Conservation (phyloP, 331 rosid genomes). For the Spiraea crenata region DNA sequence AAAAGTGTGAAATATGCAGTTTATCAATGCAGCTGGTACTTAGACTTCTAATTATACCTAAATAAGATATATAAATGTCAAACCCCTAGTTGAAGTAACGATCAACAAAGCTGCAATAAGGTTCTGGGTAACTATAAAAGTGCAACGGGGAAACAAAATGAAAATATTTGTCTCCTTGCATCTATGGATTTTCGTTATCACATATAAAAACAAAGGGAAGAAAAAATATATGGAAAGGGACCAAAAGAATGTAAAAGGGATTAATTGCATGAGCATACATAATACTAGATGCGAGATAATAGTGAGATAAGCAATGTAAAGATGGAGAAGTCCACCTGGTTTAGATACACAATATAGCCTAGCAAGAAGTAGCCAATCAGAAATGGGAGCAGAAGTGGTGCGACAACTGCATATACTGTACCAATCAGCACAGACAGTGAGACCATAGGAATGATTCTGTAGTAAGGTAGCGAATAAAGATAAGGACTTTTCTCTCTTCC, state of each 20-base stretch:
- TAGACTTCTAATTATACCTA: not conserved
- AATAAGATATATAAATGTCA: too few species aligned
- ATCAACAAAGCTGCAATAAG: not conserved
- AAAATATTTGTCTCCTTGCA: not conserved
- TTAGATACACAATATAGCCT: conserved; percentile 76
- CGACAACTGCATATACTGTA: conserved; percentile 75
- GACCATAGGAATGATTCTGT: conserved; percentile 65
- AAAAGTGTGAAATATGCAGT: not conserved
- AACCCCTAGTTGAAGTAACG: not conserved
- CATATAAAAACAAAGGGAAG: not conserved
- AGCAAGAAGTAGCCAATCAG: conserved; percentile 82
- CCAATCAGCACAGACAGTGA: conserved; percentile 77
- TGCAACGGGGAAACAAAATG: not conserved
- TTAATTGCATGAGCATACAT: not conserved
- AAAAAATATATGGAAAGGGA: not conserved
- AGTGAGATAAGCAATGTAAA: conserved; percentile 1
- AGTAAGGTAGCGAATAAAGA: conserved; percentile 76
- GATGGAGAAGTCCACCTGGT: conserved; percentile 37
- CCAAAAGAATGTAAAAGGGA: not conserved
- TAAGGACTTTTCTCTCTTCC: conserved; percentile 50
- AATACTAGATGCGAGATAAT: not conserved
- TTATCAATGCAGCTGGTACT: not conserved
- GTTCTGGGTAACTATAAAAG: not conserved
- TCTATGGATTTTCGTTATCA: not conserved
- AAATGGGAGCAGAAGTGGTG: conserved; percentile 81